Base-by-base conservation (phyloP, 1,284 basidiomycete genomes). In the Tilletia caries region DNA sequence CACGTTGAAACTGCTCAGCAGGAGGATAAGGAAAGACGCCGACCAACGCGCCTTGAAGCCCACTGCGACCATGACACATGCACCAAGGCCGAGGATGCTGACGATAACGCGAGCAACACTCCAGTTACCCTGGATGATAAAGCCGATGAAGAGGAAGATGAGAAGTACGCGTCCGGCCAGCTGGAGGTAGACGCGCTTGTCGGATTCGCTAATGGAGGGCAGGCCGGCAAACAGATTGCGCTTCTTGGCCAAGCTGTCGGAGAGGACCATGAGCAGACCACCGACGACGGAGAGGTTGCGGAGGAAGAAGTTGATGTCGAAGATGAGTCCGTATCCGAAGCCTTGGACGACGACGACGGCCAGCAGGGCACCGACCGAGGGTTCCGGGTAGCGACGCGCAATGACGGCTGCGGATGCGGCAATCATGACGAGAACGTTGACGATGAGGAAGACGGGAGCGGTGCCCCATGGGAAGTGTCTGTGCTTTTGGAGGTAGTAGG, bases 41-140 rank as follows among this genome's bases (percentile, higher is more conserved):
- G 92, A 93, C 93, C 94, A 97, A 85, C 97, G 95, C 79, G 96
- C 95, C 86, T 98, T 98, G 89, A 98, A 98, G 65, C 96, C 96
- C 73, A 98, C 88, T 12, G 95, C 96, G 67, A 99, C 95, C 93
- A 97, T 97, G 80, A 89, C 85, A 83, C 95, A 98, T 1, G 95
- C 95, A n/a, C 79, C 83, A 44, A 85, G 68, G 8, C 84, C 84
- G 29, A 84, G 75, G 46, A 96, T 86, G 41, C 93, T 94, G 68
- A 96, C 91, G 71, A 95, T 86, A 10, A 94, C 88, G 72, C 95
- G 91, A 27, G 88, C 88, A 75, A 96, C 86, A 74, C 88, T 91
- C 94, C 95, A 98, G 83, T 89, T 86, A 68, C 95, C 95, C 83
- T 95, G 93, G 82, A 98, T 87, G 77, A 97, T 91, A 86, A 98